These are phyloP conservation scores for Pyricularia sp. DNA, from an alignment of 2,329 filamentous ascomycete species.

Conservation along the genomic window DNA sequence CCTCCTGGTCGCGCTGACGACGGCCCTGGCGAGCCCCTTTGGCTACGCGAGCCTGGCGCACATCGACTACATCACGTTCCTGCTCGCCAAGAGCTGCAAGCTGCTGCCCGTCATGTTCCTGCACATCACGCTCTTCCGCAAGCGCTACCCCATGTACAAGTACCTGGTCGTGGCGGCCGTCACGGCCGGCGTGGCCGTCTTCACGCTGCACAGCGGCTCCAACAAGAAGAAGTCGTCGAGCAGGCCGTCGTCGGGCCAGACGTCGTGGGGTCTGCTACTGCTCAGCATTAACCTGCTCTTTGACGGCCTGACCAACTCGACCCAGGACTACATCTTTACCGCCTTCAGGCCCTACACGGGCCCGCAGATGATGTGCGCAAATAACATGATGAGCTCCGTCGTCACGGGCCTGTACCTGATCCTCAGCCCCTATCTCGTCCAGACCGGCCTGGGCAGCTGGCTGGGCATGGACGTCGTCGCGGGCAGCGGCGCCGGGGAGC, in stretches of 20 bases:
- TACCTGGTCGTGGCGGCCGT: constrained; percentile 89
- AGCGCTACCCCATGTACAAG: constrained; percentile 88
- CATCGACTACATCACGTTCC: constrained; percentile 97
- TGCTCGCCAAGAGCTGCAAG: constrained; percentile 97
- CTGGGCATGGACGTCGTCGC: constrained; percentile 56
- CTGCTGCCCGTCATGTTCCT: constrained; percentile 97
- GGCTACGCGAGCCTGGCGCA: constrained; percentile 88
- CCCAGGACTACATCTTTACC: constrained; percentile 88
- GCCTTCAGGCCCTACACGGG: constrained; percentile 74
- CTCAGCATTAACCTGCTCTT: constrained; percentile 86
- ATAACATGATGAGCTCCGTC: constrained; percentile 78
- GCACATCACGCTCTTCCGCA: constrained; percentile 84
- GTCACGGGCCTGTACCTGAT: constrained; percentile 71
- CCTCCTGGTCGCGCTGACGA: constrained; percentile 76
- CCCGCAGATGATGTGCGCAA: constrained; percentile 99
- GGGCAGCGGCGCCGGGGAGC: constrained; percentile 61
- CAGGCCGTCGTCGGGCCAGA: constrained; percentile 41
- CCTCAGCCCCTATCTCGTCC: constrained; percentile 69
- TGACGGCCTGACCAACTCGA: constrained; percentile 91
- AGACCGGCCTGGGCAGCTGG: constrained; percentile 54
- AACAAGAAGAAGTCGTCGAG: constrained; percentile 31
- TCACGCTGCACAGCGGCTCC: constrained; percentile 74
- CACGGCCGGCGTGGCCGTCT: constrained; percentile 85
- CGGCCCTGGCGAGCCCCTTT: constrained; percentile 85
- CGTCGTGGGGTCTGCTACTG: constrained; percentile 71